Evolutionary conservation across 2,329 filamentous ascomycete species (phyloP), one percentile per base, ranked within the genome.

Genomic region (Scedosporium minutisporum): DNA sequence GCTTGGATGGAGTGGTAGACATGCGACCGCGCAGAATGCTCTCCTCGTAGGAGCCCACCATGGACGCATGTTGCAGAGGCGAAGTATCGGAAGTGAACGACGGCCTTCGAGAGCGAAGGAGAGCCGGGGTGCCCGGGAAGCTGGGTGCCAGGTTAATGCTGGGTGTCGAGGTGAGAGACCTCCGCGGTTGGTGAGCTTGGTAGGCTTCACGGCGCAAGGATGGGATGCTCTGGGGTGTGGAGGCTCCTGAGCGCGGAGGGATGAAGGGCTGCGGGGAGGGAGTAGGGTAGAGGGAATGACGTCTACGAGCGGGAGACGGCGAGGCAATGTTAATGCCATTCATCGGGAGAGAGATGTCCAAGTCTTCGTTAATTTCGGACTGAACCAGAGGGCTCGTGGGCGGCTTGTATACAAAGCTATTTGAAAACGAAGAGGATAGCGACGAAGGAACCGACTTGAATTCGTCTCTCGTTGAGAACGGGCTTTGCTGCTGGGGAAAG

Each of bases 21-120:
- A 99, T 99, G 65, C 95, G 86, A 46, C 95, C 95, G 57, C 91
- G 87, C 1, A 99, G 78, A 64, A 99, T 97, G 29, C 92, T 97
- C 75, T 99, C 95, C 74, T 99, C 95, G 68, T 97, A 99, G 1
- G 93, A 97, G 2, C 95, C 95, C 2, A 97, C 93, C 89, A 99
- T 96, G 3, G 93, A 93, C 7, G 93, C 93, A 74, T 96, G 91
- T 63, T 93, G 90, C 29, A 95, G 78, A 3, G 91, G 88, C 2
- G 91, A 91, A 2, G 80, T 77, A 57, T 96, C 93, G 0, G 88
- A 86, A 16, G 84, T 82, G 57, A 90, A 78, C 0, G 93, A 97
- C 0, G 88, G 87, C 7, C 84, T 78, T 53, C 91, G 82, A 2
- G 85, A 78, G 3, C 82, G 79, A 7, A 82, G 69, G 55, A 81